A percentile compares a stretch with the other conserved stretches of the same genome.
phyloP scores from a whole-genome alignment of 768 basidiomycete genomes.

The Phallus indusiatus region DNA sequence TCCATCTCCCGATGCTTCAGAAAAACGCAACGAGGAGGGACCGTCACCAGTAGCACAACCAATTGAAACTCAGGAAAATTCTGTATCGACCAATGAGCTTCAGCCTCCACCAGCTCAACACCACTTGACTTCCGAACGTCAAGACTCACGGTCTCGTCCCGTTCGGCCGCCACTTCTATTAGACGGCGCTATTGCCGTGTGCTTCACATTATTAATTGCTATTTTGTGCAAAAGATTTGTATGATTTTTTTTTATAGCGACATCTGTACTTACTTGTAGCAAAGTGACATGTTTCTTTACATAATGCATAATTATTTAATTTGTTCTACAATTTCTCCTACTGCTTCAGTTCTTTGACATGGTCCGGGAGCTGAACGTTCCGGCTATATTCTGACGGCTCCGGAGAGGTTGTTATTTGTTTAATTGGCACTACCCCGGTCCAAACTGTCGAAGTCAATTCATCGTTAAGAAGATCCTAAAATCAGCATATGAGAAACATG shows the following conservation, averaged over 20 bases:
- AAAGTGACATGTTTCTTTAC: not conserved
- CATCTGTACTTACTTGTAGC: not conserved
- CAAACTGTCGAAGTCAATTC: not conserved
- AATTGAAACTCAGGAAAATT: conserved; percentile 17
- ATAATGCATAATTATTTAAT: not conserved
- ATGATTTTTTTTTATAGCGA: conserved; percentile 13
- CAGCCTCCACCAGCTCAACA: not conserved
- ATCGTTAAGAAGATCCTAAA: not conserved
- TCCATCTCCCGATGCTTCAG: conserved; percentile 10
- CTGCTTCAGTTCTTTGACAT: not conserved
- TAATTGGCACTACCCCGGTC: conserved; percentile 6
- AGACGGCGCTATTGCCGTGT: conserved; percentile 65
- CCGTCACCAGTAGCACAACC: not conserved
- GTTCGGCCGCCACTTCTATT: conserved; percentile 51
- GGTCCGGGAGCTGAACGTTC: not conserved
- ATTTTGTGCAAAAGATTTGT: conserved; percentile 55
- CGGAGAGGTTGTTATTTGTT: not conserved
- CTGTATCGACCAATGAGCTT: conserved; percentile 13
- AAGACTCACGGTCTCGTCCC: not conserved
- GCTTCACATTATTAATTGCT: conserved; percentile 58
- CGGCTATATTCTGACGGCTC: not conserved
- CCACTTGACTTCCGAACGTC: not conserved
- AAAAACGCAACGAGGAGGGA: not conserved
- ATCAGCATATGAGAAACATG: not conserved
- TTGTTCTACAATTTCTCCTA: no score